Base-by-base conservation (phyloP, 1,284 basidiomycete genomes). In the Melampsora abietis-canadensis region DNA sequence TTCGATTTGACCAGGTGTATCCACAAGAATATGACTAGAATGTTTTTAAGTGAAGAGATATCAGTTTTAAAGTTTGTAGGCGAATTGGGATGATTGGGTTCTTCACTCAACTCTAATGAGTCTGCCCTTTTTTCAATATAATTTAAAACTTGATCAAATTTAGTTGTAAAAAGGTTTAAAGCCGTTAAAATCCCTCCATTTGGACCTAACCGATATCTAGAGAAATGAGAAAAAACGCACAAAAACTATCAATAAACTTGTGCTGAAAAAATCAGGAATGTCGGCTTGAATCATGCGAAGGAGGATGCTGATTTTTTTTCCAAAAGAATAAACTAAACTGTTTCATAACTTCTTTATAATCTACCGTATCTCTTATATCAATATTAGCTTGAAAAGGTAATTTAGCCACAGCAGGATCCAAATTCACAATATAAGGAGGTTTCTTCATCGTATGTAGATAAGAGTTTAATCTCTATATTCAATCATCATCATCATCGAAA, bases 261-360 rank as follows among this genome's bases (percentile, higher is more conserved):
- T 34, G 14, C 40, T 17, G 44, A 15, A 19, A 30, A 21, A 54
- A 46, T 37, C 6, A 12, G 12, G 40, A 40, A 40, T 40, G 40
- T n/a, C 14, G 40, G 14, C 2, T 40, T 7, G 40, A 40, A 40
- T 40, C 1, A 61, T 34, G 34, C 64, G n/a, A 47, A 37, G 40
- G 46, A 59, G 12, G 2, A 40, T 10, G n/a, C 5, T 15, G 4
- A n/a, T n/a, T n/a, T n/a, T n/a, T n/a, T n/a, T n/a, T n/a, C n/a
- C n/a, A n/a, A n/a, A n/a, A n/a, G n/a, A 17, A 31, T 2, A 76
- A 79, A 77, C 89, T 91, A 85, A 85, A 94, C 92, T 98, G 94
- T 87, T 97, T 94, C 96, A 99, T 99, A 79, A 99, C 94, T 83
- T 98, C 90, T 78, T 90, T 88, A 83, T 98, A 99, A 82, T 98